Percentiles rank a stretch among this genome's conserved stretches.
These are phyloP conservation scores for Cladosporium sp. DNA, from an alignment of 2,329 filamentous ascomycete genomes.

Conservation along the genomic window DNA sequence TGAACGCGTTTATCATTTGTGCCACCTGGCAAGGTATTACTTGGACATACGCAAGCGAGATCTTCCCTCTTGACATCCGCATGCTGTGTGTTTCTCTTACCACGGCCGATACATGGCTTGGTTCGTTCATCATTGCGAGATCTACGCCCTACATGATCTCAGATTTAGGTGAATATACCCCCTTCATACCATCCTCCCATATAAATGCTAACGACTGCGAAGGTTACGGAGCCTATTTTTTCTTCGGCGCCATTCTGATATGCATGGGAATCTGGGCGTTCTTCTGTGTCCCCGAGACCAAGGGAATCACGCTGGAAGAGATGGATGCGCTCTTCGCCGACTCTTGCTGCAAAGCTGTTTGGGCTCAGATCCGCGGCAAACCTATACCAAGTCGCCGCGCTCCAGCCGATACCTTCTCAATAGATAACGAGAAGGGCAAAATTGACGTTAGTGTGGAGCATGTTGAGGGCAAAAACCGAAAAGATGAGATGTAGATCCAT, in stretches of 20 bases:
- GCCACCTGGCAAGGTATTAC: constrained; percentile 37
- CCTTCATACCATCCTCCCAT: too few relatives aligned
- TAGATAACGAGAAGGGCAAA: constrained; percentile 9
- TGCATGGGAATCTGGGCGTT: constrained; percentile 41
- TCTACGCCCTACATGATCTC: constrained; percentile 36
- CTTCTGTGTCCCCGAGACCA: constrained; percentile 67
- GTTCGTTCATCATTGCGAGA: constrained; percentile 37
- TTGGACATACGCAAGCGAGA: constrained; percentile 44
- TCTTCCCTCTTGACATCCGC: constrained; percentile 42
- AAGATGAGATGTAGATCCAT: constrained; percentile 6
- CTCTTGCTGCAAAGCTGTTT: constrained; percentile 11
- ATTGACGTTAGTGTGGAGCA: constrained; percentile 4
- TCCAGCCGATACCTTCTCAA: constrained; percentile 5
- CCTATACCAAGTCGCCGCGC: not conserved
- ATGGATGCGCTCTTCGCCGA: constrained; percentile 11
- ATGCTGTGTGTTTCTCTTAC: constrained; percentile 38
- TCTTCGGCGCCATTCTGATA: constrained; percentile 30
- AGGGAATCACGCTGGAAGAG: constrained; percentile 42
- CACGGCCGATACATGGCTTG: constrained; percentile 37
- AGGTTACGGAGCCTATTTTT: constrained; percentile 36
- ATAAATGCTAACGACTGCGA: not conserved
- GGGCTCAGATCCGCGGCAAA: constrained; percentile 8
- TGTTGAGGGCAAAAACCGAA: not conserved
- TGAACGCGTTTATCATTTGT: constrained; percentile 52
- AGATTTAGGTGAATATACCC: not conserved